Evolutionary conservation across 1,284 basidiomycete genomes (phyloP).

Genomic region (Prillingera fragicola): DNA sequence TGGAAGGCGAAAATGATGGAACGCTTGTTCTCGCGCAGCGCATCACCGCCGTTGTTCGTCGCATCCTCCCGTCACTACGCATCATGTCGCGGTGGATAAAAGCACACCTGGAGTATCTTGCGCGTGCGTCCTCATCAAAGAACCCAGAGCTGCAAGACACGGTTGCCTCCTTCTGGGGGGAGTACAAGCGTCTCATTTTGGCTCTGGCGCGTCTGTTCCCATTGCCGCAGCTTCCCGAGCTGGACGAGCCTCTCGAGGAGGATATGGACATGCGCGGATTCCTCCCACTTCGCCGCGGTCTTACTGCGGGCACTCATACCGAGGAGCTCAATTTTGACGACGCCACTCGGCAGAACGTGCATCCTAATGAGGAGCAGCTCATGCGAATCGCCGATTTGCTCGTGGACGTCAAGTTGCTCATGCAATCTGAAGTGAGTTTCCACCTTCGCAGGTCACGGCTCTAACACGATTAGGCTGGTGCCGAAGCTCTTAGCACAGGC

Average conservation of each 20-base stretch:
- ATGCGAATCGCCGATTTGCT: conserved; percentile 87
- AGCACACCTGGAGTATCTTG: conserved; percentile 68
- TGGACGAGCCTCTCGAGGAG: conserved; percentile 73
- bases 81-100: conserved; percentile 85
- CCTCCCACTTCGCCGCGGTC: conserved; percentile 63
- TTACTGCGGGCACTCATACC: conserved; percentile 17
- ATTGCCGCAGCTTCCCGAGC: conserved; percentile 57
- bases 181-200: conserved; percentile 65
- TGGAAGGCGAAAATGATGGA: conserved; percentile 45
- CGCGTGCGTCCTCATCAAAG: conserved; percentile 21
- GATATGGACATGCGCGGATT: conserved; percentile 87
- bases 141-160: conserved; percentile 22
- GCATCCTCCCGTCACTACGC: conserved; percentile 78
- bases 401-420: conserved; percentile 59
- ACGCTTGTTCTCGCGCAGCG: conserved; percentile 57
- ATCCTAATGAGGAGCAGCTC: conserved; percentile 90
- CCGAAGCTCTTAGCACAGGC: conserved; percentile 1
- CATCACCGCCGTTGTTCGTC: conserved; percentile 77
- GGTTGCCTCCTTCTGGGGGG: conserved; percentile 61
- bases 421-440: conserved; percentile 32
- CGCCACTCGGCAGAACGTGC: conserved; percentile 42
- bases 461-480: conserved; percentile 5
- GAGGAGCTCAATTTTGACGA: too few relatives aligned
- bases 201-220: conserved; percentile 67
- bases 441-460: conserved; percentile 13